These are phyloP conservation scores for Vachellia pachyceras DNA, from an alignment of 306 rosid species.

Conservation along the genomic window DNA sequence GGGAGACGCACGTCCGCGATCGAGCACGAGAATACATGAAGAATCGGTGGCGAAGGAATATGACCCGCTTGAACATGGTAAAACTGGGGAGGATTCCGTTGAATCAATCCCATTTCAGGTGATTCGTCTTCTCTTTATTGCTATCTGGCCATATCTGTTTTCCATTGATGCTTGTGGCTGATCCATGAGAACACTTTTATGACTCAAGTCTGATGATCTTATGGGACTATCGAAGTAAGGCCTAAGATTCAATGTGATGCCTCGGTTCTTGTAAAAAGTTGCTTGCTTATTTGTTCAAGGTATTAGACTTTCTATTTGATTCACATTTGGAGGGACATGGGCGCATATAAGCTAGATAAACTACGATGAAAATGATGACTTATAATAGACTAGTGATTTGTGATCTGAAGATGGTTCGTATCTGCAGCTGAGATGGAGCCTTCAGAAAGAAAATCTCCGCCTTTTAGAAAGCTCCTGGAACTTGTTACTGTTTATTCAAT, in stretches of 20 bases:
- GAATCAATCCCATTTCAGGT: constrained; percentile 51
- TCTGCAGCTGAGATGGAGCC: constrained; percentile 11
- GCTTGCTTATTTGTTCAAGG: background rate
- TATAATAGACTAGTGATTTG: background rate
- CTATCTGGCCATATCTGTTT: background rate
- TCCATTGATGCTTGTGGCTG: background rate
- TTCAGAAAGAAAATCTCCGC: background rate
- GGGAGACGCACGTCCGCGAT: background rate
- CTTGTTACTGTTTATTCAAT: background rate
- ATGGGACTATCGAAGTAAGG: background rate
- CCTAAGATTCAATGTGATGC: background rate
- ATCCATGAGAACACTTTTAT: background rate
- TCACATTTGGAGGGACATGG: background rate
- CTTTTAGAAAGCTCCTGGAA: constrained; percentile 8
- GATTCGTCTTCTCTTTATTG: background rate
- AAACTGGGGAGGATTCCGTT: constrained; percentile 44
- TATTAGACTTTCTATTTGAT: constrained; percentile 6
- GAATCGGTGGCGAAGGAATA: constrained; percentile 18
- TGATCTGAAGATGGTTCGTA: background rate
- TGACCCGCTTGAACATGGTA: constrained; percentile 30
- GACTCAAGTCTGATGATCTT: background rate
- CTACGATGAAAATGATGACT: background rate
- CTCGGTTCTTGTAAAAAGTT: no score
- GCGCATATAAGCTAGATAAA: background rate
- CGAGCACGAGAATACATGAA: constrained; percentile 5